Evolutionary conservation across 768 basidiomycete genomes (phyloP).

Genomic region (Serendipita vermifera): DNA sequence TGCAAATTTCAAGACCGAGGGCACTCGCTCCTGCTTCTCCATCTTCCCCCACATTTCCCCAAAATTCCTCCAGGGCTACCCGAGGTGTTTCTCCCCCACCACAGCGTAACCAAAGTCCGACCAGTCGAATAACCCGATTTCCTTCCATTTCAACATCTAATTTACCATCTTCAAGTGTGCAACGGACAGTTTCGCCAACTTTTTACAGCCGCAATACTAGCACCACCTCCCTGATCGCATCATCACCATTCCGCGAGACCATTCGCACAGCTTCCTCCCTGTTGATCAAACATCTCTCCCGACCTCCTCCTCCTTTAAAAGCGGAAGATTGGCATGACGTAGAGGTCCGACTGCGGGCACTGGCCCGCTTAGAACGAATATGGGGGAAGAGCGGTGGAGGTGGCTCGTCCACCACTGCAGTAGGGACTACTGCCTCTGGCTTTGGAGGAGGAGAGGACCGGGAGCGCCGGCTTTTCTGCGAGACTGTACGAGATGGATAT

Average conservation of each 20-base stretch:
- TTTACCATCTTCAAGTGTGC: slow-evolving; percentile 22
- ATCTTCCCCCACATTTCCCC: slow-evolving; percentile 5
- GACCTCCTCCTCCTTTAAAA: slow-evolving; percentile 44
- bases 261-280: slow-evolving; percentile 51
- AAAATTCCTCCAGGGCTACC: not conserved
- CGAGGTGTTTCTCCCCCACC: slow-evolving; percentile 12
- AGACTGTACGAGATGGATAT: slow-evolving; percentile 71
- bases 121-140: not conserved
- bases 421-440: slow-evolving; percentile 17
- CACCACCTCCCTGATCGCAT: slow-evolving; percentile 37
- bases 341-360: slow-evolving; percentile 45
- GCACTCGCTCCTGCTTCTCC: not conserved
- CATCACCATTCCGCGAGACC: slow-evolving; percentile 49
- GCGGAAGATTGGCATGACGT: slow-evolving; percentile 63
- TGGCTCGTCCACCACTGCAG: slow-evolving; percentile 29
- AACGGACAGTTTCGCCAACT: slow-evolving; percentile 21
- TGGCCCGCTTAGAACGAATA: slow-evolving; percentile 57
- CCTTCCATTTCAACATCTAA: slow-evolving; percentile 13
- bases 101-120: not conserved
- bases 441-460: slow-evolving; percentile 50
- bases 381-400: slow-evolving; percentile 53
- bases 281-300: slow-evolving; percentile 52
- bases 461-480: slow-evolving; percentile 58
- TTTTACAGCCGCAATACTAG: slow-evolving; percentile 48
- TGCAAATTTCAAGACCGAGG: slow-evolving; percentile 5